Percentiles rank a stretch among this genome's conserved stretches.
phyloP scores from a whole-genome alignment of 495 filamentous ascomycete species.

The Tuber brumale region DNA sequence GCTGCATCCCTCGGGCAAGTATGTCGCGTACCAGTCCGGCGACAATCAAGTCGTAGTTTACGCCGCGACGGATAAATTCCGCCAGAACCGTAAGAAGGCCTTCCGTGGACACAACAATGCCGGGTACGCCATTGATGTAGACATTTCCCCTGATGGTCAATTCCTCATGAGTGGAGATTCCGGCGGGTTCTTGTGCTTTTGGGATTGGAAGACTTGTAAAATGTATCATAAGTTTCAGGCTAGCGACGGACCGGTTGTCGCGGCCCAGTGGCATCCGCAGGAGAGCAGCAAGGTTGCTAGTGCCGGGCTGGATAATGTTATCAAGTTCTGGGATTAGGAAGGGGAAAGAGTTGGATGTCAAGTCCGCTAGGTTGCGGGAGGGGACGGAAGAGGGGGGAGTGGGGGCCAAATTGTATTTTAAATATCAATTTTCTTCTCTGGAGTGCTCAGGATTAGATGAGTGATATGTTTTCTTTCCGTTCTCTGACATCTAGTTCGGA shows the following conservation, averaged over 20 bases:
- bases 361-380: not conserved
- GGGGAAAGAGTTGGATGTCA: not conserved
- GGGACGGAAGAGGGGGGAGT: not conserved
- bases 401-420: not conserved
- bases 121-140: slow-evolving; percentile 85
- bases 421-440: not conserved
- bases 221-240: slow-evolving; percentile 94
- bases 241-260: slow-evolving; percentile 69
- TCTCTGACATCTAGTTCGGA: not conserved
- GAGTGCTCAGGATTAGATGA: not conserved
- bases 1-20: slow-evolving; percentile 80
- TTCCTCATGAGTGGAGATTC: slow-evolving; percentile 78
- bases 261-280: slow-evolving; percentile 86
- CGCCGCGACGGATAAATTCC: slow-evolving; percentile 85
- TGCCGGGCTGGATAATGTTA: slow-evolving; percentile 77
- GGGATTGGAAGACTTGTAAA: slow-evolving; percentile 98
- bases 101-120: slow-evolving; percentile 94
- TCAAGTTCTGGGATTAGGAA: slow-evolving; percentile 88
- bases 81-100: slow-evolving; percentile 92
- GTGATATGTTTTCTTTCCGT: not conserved
- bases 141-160: slow-evolving; percentile 81
- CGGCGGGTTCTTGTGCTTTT: slow-evolving; percentile 85
- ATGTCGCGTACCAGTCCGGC: slow-evolving; percentile 80
- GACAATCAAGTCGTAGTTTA: slow-evolving; percentile 98
- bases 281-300: slow-evolving; percentile 91